Conservation (phyloP, 208 protist genomes). For the Dictyostelium gargantuum region DNA sequence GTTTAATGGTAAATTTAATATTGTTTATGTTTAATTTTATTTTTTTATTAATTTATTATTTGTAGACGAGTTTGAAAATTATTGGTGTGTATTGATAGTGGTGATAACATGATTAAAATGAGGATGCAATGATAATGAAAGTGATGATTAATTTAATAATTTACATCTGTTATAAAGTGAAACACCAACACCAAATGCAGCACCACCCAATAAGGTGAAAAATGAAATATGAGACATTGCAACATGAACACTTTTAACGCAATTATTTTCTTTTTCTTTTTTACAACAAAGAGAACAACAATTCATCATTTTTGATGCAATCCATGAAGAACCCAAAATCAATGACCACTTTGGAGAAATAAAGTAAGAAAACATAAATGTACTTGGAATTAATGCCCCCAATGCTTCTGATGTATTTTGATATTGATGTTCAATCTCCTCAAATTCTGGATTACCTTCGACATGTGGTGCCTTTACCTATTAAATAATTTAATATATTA, state of each 20-base stretch:
- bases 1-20: no score
- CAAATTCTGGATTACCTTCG: not conserved
- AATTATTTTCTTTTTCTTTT: not conserved
- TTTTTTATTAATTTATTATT: no score
- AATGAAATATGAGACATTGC: not conserved
- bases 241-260: not conserved
- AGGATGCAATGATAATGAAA: no score
- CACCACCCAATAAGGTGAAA: not conserved
- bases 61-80: no score
- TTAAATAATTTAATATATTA: not conserved
- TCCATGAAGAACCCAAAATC: not conserved
- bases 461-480: not conserved
- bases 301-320: not conserved
- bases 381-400: not conserved
- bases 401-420: not conserved
- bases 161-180: slow-evolving; percentile 8
- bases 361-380: slow-evolving; percentile 12
- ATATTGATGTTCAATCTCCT: not conserved
- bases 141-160: not conserved
- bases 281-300: not conserved
- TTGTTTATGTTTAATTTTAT: no score
- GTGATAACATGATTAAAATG: no score
- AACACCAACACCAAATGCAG: not conserved
- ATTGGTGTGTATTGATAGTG: no score
- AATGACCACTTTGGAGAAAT: not conserved